phyloP scores from a whole-genome alignment of 2,329 filamentous ascomycete species.

The Trichoderma harzianum region DNA sequence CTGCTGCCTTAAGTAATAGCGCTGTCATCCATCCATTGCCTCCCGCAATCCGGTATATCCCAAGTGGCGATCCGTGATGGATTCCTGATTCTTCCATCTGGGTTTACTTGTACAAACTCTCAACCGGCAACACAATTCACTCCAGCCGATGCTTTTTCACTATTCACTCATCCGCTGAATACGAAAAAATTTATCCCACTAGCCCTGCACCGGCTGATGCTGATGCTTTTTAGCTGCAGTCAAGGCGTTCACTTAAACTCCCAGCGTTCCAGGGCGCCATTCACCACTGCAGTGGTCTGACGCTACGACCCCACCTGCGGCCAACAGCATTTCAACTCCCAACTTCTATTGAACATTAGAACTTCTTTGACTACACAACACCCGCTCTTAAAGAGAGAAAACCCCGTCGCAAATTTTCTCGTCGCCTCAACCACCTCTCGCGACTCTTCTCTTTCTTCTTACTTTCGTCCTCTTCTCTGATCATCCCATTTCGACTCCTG shows the following conservation, averaged over 20 bases:
- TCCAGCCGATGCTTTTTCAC: neutral
- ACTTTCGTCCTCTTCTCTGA: neutral
- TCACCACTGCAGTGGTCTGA: neutral
- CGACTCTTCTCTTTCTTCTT: neutral
- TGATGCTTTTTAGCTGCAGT: neutral
- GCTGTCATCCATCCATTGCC: neutral
- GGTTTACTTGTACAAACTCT: neutral
- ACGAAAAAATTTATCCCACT: neutral
- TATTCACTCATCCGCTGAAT: neutral
- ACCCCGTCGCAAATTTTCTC: neutral
- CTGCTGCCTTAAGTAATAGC: neutral
- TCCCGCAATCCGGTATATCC: neutral
- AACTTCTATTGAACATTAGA: neutral
- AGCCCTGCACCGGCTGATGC: neutral
- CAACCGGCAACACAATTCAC: neutral
- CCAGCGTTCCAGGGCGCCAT: neutral
- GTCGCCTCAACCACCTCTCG: neutral
- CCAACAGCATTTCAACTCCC: slow-evolving; percentile 5
- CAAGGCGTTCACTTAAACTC: neutral
- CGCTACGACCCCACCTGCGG: slow-evolving; percentile 9
- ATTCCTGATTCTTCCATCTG: neutral
- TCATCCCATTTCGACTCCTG: neutral
- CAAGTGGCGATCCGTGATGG: neutral
- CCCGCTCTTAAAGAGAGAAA: neutral
- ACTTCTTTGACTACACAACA: neutral